phyloP scores from a whole-genome alignment of 2,329 filamentous ascomycete genomes.

The Cytospora paraplurivora region DNA sequence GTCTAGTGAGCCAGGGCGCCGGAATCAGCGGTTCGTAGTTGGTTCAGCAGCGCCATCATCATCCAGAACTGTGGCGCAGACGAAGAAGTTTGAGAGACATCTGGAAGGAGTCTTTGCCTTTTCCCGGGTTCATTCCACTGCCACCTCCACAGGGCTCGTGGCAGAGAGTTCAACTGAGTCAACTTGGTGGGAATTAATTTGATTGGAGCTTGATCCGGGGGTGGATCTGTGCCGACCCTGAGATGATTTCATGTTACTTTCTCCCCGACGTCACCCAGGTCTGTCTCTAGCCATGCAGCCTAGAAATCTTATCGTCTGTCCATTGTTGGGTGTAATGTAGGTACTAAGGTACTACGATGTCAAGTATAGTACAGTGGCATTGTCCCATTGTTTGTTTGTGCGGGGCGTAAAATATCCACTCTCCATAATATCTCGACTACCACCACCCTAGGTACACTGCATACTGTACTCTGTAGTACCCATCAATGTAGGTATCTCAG shows the following conservation, averaged over 20 bases:
- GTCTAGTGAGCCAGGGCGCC: not conserved
- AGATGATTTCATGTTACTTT: not conserved
- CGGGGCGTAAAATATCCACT: not conserved
- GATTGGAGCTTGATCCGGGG: not conserved
- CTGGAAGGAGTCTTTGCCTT: not conserved
- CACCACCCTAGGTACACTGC: no score
- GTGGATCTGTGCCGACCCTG: conserved; percentile 2
- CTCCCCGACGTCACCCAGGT: not conserved
- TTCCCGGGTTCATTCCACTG: not conserved
- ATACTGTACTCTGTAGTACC: no score
- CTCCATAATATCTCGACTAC: not conserved
- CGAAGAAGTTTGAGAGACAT: not conserved
- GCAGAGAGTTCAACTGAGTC: not conserved
- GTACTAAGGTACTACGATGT: not conserved
- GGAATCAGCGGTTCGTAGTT: not conserved
- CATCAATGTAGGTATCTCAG: no score
- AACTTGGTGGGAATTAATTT: not conserved
- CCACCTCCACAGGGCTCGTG: not conserved
- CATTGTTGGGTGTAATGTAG: not conserved
- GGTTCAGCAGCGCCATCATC: not conserved
- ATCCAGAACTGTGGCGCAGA: not conserved
- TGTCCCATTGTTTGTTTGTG: not conserved
- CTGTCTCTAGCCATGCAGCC: not conserved
- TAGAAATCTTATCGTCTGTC: not conserved
- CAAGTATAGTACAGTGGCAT: not conserved